phyloP scores from a whole-genome alignment of 164 flowering plant genomes.

The Tetracentron sinense region DNA sequence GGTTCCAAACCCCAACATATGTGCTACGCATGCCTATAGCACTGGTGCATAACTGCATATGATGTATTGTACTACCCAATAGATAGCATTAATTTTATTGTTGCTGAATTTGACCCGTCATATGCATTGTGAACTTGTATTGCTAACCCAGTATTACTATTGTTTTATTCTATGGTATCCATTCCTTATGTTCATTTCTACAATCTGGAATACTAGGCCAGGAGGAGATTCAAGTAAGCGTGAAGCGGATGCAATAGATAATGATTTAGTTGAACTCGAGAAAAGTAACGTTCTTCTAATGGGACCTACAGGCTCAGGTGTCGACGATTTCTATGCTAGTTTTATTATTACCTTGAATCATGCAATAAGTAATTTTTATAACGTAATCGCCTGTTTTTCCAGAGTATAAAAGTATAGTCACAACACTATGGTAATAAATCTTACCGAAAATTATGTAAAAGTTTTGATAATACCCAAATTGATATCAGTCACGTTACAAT shows the following conservation, averaged over 20 bases:
- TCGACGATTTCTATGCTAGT: conserved; percentile 8
- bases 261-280: conserved; percentile 84
- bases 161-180: background rate
- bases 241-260: conserved; percentile 37
- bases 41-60: too few species aligned
- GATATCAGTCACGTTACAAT: too few species aligned
- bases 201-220: conserved; percentile 45
- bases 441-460: too few species aligned
- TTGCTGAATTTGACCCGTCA: background rate
- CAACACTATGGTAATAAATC: too few species aligned
- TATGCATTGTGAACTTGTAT: background rate
- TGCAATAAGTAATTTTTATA: too few species aligned
- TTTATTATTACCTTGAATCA: background rate
- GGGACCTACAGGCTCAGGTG: conserved; percentile 99
- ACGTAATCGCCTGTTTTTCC: too few species aligned
- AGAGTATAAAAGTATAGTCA: too few species aligned
- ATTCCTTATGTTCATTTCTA: conserved; percentile 6
- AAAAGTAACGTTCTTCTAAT: conserved; percentile 90
- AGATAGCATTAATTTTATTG: background rate
- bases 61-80: too few species aligned
- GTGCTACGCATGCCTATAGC: background rate
- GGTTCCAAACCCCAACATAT: background rate
- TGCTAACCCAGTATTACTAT: background rate
- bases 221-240: conserved; percentile 36
- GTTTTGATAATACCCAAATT: too few species aligned